Percentiles rank a stretch among this genome's conserved stretches.
Conservation (phyloP, 208 protist genomes). For the Trypanosoma brucei region DNA sequence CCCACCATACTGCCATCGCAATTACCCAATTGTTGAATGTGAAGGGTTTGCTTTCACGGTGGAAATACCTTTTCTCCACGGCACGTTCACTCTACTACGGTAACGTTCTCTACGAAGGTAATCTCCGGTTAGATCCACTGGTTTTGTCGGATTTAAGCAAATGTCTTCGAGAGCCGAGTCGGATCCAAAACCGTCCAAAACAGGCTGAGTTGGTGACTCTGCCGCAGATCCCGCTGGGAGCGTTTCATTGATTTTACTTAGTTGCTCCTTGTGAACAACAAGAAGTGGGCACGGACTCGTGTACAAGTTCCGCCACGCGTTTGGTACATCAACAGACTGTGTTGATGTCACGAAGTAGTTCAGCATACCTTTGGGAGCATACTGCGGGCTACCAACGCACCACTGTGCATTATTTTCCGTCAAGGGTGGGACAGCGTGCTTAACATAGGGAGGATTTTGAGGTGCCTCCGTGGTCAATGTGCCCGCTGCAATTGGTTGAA, state of each 20-base stretch:
- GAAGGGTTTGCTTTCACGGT: too few relatives aligned
- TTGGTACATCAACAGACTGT: conserved; percentile 20
- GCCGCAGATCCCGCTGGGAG: neutral
- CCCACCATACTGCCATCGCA: too few relatives aligned
- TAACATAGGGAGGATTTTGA: neutral
- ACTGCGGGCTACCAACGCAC: conserved; percentile 10
- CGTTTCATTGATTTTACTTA: too few relatives aligned
- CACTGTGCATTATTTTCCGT: conserved; percentile 1
- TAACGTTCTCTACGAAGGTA: neutral
- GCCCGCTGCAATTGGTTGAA: neutral
- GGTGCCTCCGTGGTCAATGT: neutral
- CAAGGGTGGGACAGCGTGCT: neutral
- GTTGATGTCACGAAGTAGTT: conserved; percentile 38
- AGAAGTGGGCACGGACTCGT: conserved; percentile 30
- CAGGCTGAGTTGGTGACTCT: neutral
- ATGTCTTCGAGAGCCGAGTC: conserved; percentile 17
- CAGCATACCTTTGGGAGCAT: conserved; percentile 14
- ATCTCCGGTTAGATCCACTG: neutral
- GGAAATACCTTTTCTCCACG: conserved; percentile 2
- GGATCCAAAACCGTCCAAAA: neutral
- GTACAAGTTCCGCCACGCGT: conserved; percentile 36
- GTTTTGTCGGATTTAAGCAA: conserved; percentile 4
- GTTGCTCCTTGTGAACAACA: neutral
- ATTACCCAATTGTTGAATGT: too few relatives aligned
- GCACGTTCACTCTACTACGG: conserved; percentile 1